Percentiles rank a stretch among this genome's conserved stretches.
Evolutionary conservation across 768 basidiomycete genomes (phyloP).

Genomic region (Cystofilobasidium macerans): DNA sequence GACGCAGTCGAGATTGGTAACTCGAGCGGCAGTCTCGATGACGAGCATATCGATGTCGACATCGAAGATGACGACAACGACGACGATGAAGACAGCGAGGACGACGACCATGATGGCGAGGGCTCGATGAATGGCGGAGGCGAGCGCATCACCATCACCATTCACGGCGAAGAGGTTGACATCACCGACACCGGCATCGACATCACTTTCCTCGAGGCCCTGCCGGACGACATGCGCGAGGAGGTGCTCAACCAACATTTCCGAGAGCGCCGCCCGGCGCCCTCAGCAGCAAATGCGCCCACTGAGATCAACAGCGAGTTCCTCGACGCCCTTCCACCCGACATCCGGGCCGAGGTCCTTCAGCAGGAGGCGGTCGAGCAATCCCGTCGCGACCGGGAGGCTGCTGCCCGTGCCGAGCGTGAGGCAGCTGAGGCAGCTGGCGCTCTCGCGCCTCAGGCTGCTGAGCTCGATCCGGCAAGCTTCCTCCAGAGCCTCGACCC

Average conservation of each 20-base stretch:
- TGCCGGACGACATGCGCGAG: slow-evolving; percentile 97
- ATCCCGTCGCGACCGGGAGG: slow-evolving; percentile 44
- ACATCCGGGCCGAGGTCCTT: slow-evolving; percentile 91
- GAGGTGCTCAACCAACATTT: slow-evolving; percentile 96
- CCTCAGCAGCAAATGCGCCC: slow-evolving; percentile 46
- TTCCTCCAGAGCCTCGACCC: slow-evolving; percentile 90
- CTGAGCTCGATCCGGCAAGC: slow-evolving; percentile 75
- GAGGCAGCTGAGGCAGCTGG: slow-evolving; percentile 21
- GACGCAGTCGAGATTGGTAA: no score
- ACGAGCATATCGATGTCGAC: no score
- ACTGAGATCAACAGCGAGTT: slow-evolving; percentile 91
- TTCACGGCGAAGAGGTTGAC: slow-evolving; percentile 85
- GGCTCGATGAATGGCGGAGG: slow-evolving; percentile 30
- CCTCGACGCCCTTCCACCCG: slow-evolving; percentile 87
- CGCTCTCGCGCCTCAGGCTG: slow-evolving; percentile 36
- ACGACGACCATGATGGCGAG: slow-evolving; percentile 17
- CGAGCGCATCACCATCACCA: slow-evolving; percentile 67
- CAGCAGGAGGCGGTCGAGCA: slow-evolving; percentile 86
- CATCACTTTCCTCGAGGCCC: slow-evolving; percentile 89
- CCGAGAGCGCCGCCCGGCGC: slow-evolving; percentile 68
- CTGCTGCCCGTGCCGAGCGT: slow-evolving; percentile 30
- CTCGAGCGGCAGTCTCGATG: no score
- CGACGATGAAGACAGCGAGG: neutral
- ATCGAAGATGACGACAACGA: neutral
- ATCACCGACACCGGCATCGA: slow-evolving; percentile 99